These are phyloP conservation scores for Brassica napus DNA, from an alignment of 345 rosid species.

Conservation along the genomic window DNA sequence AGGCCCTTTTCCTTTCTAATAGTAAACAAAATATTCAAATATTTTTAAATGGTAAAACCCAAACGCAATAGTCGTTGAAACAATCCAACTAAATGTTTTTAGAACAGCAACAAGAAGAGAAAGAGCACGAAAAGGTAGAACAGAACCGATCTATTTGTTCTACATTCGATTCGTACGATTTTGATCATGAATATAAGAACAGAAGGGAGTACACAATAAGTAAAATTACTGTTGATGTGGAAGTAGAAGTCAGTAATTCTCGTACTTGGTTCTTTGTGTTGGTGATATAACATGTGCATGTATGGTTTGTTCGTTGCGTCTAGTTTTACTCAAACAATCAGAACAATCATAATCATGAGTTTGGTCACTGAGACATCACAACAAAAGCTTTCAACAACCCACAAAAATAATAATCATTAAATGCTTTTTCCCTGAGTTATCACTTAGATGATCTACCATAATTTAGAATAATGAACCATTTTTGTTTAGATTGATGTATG, in stretches of 20 bases:
- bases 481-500: not conserved
- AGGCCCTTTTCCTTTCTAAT: not conserved
- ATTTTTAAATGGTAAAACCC: not conserved
- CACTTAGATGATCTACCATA: constrained; percentile 19
- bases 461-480: not conserved
- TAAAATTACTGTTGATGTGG: constrained; percentile 28
- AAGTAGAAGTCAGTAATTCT: constrained; percentile 30
- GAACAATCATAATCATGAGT: constrained; percentile 32
- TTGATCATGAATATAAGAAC: constrained; percentile 6
- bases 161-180: constrained; percentile 11
- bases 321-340: constrained; percentile 33
- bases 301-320: constrained; percentile 40
- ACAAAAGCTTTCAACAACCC: constrained; percentile 33
- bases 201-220: not conserved
- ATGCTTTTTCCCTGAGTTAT: constrained; percentile 2
- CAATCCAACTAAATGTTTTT: not conserved
- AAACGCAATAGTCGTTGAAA: not conserved
- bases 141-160: constrained; percentile 16
- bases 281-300: constrained; percentile 43
- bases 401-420: constrained; percentile 21
- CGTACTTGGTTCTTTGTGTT: constrained; percentile 34
- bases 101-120: constrained; percentile 19
- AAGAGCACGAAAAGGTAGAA: not conserved
- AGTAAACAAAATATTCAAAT: not conserved
- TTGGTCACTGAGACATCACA: constrained; percentile 39